phyloP scores from a whole-genome alignment of 2,329 filamentous ascomycete species.

The Nemania sp. region DNA sequence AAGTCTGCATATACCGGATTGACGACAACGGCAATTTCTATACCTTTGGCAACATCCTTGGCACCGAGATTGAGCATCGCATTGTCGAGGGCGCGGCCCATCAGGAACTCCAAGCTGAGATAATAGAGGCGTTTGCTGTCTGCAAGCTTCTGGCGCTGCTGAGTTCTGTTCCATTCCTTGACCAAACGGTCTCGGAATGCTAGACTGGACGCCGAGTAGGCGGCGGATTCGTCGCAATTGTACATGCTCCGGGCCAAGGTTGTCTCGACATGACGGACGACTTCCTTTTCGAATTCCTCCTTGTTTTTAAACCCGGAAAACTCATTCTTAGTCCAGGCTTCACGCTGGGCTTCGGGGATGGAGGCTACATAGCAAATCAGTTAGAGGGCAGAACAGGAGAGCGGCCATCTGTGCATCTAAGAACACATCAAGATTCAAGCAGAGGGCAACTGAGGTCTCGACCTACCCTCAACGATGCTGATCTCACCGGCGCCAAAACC shows the following conservation, averaged over 20 bases:
- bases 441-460: not conserved
- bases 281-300: constrained; percentile 84
- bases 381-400: constrained; percentile 10
- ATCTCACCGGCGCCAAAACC: constrained; percentile 91
- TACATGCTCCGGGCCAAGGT: constrained; percentile 94
- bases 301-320: constrained; percentile 73
- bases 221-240: constrained; percentile 95
- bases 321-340: constrained; percentile 71
- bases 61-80: constrained; percentile 94
- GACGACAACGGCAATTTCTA: constrained; percentile 33
- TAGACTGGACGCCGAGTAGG: constrained; percentile 87
- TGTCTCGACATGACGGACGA: constrained; percentile 94
- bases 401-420: not conserved
- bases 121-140: constrained; percentile 97
- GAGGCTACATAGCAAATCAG: constrained; percentile 52
- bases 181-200: constrained; percentile 93
- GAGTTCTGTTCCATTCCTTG: constrained; percentile 96
- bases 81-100: constrained; percentile 96
- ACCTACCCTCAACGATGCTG: constrained; percentile 84
- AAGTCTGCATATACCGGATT: not conserved
- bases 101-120: constrained; percentile 94
- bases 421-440: not conserved
- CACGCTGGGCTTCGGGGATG: constrained; percentile 87
- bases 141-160: constrained; percentile 89
- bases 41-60: constrained; percentile 82